phyloP scores from a whole-genome alignment of 371 early-diverging fungal genomes.

The Thermomucor indicae-seudaticae region DNA sequence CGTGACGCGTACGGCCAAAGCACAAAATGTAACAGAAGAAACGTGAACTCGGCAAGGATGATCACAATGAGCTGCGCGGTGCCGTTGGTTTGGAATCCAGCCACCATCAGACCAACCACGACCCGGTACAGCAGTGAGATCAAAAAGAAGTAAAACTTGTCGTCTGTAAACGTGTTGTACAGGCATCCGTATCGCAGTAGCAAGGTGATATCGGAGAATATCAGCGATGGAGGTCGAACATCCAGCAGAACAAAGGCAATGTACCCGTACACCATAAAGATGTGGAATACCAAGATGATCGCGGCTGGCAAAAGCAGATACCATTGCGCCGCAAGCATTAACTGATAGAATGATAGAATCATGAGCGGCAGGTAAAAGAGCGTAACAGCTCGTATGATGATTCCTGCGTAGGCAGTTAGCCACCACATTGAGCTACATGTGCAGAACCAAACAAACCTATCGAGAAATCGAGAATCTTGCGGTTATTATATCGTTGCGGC shows the following conservation, averaged over 20 bases:
- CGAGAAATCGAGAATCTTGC: constrained; percentile 12
- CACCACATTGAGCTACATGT: not conserved
- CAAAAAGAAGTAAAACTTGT: constrained; percentile 43
- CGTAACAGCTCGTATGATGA: constrained; percentile 23
- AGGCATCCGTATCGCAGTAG: constrained; percentile 48
- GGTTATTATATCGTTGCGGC: constrained; percentile 3
- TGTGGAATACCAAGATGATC: constrained; percentile 22
- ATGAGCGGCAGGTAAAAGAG: constrained; percentile 36
- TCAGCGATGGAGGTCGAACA: constrained; percentile 34
- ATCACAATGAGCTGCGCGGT: constrained; percentile 33
- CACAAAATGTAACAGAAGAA: constrained; percentile 9
- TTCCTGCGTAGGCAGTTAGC: constrained; percentile 21
- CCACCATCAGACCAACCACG: constrained; percentile 32
- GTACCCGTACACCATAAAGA: constrained; percentile 28
- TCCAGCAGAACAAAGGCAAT: constrained; percentile 29
- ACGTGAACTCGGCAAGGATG: constrained; percentile 19
- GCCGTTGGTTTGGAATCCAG: constrained; percentile 30
- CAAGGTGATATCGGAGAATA: constrained; percentile 41
- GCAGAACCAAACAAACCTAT: constrained; percentile 4
- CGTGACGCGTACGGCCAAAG: constrained; percentile 28
- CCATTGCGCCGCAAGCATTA: constrained; percentile 36
- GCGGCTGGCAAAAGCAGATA: constrained; percentile 27
- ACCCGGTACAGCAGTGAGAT: constrained; percentile 29
- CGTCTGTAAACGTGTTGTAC: constrained; percentile 50
- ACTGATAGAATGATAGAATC: constrained; percentile 30